Conservation (phyloP, 2,329 filamentous ascomycete genomes). For the Colletotrichum spinosum region DNA sequence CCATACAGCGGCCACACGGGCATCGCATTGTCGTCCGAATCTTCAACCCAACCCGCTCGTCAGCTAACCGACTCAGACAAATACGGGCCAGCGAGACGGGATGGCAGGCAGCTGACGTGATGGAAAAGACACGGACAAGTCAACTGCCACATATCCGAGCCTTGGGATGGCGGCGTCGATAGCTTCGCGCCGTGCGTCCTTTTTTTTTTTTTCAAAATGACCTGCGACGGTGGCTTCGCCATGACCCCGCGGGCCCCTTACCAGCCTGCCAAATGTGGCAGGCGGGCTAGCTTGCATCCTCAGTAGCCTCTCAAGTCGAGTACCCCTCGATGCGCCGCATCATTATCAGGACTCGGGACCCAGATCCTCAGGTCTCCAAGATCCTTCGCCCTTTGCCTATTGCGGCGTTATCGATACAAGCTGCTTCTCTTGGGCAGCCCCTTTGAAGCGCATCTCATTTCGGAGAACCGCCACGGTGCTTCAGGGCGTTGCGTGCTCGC, state of each 20-base stretch:
- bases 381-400: constrained; percentile 20
- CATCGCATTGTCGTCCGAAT: constrained; percentile 17
- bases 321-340: constrained; percentile 18
- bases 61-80: neutral
- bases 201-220: constrained; percentile 13
- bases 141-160: constrained; percentile 31
- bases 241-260: constrained; percentile 18
- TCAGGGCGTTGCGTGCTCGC: constrained; percentile 23
- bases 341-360: constrained; percentile 7
- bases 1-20: neutral
- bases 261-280: constrained; percentile 17
- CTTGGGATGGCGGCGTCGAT: constrained; percentile 24
- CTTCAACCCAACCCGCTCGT: neutral
- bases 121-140: constrained; percentile 11
- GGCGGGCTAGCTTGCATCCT: constrained; percentile 10
- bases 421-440: constrained; percentile 1
- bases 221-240: constrained; percentile 34
- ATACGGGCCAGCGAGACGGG: constrained; percentile 13
- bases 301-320: neutral
- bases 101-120: constrained; percentile 33
- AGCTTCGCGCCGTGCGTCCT: constrained; percentile 23
- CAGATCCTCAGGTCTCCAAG: constrained; percentile 2
- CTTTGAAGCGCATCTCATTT: constrained; percentile 9
- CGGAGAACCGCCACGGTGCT: constrained; percentile 29
- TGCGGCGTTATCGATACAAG: constrained; percentile 21